These are phyloP conservation scores for Daldinia eschscholtzii DNA, from an alignment of 2,329 filamentous ascomycete species.

Conservation along the genomic window DNA sequence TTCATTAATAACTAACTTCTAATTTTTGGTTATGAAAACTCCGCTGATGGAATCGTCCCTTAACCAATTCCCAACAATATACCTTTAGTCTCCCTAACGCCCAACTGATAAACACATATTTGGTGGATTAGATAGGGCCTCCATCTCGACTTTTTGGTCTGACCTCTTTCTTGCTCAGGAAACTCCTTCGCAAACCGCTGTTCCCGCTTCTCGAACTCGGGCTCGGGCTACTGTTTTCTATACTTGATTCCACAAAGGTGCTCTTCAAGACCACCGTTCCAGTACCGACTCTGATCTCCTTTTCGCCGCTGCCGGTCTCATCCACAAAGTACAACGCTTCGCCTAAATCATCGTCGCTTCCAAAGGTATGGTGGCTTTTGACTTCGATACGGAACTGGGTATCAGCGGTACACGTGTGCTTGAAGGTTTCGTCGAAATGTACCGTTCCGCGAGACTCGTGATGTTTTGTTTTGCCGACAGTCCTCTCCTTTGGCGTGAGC, in stretches of 20 bases:
- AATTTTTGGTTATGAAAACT: slow-evolving; percentile 8
- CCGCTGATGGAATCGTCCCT: slow-evolving; percentile 13
- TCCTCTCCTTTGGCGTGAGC: slow-evolving; percentile 76
- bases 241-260: slow-evolving; percentile 69
- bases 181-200: slow-evolving; percentile 46
- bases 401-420: slow-evolving; percentile 81
- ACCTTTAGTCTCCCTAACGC: slow-evolving; percentile 24
- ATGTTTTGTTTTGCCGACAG: slow-evolving; percentile 92
- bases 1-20: slow-evolving; percentile 9
- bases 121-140: slow-evolving; percentile 38
- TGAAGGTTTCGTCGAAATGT: slow-evolving; percentile 83
- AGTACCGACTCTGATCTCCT: slow-evolving; percentile 78
- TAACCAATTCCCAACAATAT: slow-evolving; percentile 25
- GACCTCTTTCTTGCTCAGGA: slow-evolving; percentile 48
- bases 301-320: slow-evolving; percentile 78
- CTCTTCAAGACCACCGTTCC: slow-evolving; percentile 81
- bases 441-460: slow-evolving; percentile 79
- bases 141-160: slow-evolving; percentile 46
- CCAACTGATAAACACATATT: slow-evolving; percentile 7
- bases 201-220: slow-evolving; percentile 41
- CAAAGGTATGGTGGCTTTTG: slow-evolving; percentile 87
- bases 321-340: slow-evolving; percentile 93
- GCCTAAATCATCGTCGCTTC: slow-evolving; percentile 84
- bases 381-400: slow-evolving; percentile 88
- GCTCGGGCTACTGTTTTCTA: slow-evolving; percentile 28